phyloP scores from a whole-genome alignment of 2,329 filamentous ascomycete genomes.

The Fusarium verticillioides region DNA sequence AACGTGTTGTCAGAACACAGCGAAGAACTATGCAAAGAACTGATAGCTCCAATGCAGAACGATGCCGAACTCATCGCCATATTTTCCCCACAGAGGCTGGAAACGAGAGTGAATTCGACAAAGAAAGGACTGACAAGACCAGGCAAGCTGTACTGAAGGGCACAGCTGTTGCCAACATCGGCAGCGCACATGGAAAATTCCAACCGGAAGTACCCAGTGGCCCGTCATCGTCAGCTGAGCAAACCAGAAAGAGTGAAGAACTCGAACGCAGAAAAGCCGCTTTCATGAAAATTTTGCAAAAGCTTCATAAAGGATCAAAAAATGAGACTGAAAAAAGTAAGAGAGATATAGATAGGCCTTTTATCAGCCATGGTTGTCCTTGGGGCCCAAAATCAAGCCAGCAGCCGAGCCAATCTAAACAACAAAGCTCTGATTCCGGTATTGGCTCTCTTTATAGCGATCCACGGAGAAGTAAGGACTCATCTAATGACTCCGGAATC shows the following conservation, averaged over 20 bases:
- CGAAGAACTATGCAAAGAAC: slow-evolving; percentile 9
- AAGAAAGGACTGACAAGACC: slow-evolving; percentile 2
- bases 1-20: slow-evolving; percentile 3
- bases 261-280: slow-evolving; percentile 32
- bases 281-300: slow-evolving; percentile 46
- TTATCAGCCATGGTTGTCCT: background rate
- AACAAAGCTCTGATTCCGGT: slow-evolving; percentile 13
- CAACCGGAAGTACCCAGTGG: background rate
- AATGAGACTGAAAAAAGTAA: background rate
- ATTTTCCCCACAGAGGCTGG: background rate
- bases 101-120: background rate
- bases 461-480: slow-evolving; percentile 3
- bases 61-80: background rate
- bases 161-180: slow-evolving; percentile 28
- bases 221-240: background rate
- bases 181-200: background rate
- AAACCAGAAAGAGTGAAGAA: slow-evolving; percentile 1
- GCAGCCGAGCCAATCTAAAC: background rate
- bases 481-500: slow-evolving; percentile 35
- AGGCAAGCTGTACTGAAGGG: slow-evolving; percentile 31
- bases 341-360: background rate
- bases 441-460: background rate
- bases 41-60: background rate
- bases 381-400: background rate
- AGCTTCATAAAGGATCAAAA: slow-evolving; percentile 32